Base-by-base conservation (phyloP, 768 basidiomycete genomes). In the Scleroderma citrinum region DNA sequence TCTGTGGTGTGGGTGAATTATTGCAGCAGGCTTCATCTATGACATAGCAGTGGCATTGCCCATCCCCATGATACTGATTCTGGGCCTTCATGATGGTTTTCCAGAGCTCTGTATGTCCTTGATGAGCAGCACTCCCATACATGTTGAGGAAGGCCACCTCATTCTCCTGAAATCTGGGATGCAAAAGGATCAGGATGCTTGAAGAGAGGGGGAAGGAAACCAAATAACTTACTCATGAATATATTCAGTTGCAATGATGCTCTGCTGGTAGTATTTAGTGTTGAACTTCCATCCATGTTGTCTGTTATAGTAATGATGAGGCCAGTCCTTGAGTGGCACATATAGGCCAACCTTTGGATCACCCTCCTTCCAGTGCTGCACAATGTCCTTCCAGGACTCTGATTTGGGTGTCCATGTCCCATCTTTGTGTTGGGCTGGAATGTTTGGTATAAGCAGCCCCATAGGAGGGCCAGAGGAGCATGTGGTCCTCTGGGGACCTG, bases 361-460 rank as follows among this genome's bases (percentile, higher is more conserved):
- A 11, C 50, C 54, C 6, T 30, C 7, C 0, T 13, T 19, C 46
- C 54, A 55, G 31, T 55, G 44, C 14, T 39, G 12, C 35, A 55
- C 38, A 12, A 49, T 47, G 6, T 46, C 45, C 24, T 17, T 44
- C 54, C 54, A 55, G 5, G 32, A 41, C 42, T 54, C 50, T 50
- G 56, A 61, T 47, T 47, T 54, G 14, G 42, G 46, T 32, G 44
- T 54, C 19, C 36, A 36, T 34, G 44, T 53, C 37, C 52, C 50
- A 51, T 58, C 54, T 50, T 20, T 23, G 29, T 51, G 48, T 47
- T 17, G 3, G 24, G 29, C 14, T n/a, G 19, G 36, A 2, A 30
- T 8, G 10, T 24, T 8, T 30, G 24, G 23, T 16, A 47, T 47
- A 2, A 39, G 3, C 5, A 32, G 44, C n/a, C n/a, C n/a, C n/a